Base-by-base conservation (phyloP, 2,329 filamentous ascomycete genomes). In the Ceratocystis destructans region DNA sequence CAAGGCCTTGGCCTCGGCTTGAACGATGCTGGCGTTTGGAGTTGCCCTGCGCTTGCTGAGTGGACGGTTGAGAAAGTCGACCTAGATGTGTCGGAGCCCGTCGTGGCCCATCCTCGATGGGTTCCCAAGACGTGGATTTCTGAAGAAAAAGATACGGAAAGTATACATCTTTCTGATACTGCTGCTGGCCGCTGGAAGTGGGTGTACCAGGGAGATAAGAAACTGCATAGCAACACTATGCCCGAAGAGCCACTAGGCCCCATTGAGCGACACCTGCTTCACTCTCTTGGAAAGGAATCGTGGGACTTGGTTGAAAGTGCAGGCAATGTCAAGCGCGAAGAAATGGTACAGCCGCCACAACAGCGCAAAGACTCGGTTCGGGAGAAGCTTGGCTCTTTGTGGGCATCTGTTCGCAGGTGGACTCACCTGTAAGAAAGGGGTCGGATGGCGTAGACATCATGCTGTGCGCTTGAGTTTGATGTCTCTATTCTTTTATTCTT, bases 171-270 rank as follows among this genome's bases (percentile, higher is more conserved):
- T 2, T 67, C 70, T 17, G 31, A 31, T 17, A 70, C 70, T 5
- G 69, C 72, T 2, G 71, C 72, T 2, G 72, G 70, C 44, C 75
- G 79, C 46, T 84, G 82, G 81, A 73, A 80, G 1, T 84, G 81
- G 82, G 78, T 81, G 70, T 84, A 82, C 61, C 71, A 73, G 17
- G 82, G 82, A 0, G 72, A 75, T 0, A 75, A 80, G 64, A 69
- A 71, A 22, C 79, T 79, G 1, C 70, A 70, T 8, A 71, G 76
- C 69, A 73, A 73, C 28, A 73, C 77, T 33, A 74, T 85, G 75
- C 74, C 80, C 3, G 82, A 84, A 70, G 82, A 83, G 70, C 78
- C 75, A 3, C 70, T 84, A 3, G 81, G 81, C 0, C 80, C 79
- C 1, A 83, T 79, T 71, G 81, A 84, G 71, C 72, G 77, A 61